Conservation (phyloP, 164 flowering plant genomes). For the Magnolia kwangsiensis region DNA sequence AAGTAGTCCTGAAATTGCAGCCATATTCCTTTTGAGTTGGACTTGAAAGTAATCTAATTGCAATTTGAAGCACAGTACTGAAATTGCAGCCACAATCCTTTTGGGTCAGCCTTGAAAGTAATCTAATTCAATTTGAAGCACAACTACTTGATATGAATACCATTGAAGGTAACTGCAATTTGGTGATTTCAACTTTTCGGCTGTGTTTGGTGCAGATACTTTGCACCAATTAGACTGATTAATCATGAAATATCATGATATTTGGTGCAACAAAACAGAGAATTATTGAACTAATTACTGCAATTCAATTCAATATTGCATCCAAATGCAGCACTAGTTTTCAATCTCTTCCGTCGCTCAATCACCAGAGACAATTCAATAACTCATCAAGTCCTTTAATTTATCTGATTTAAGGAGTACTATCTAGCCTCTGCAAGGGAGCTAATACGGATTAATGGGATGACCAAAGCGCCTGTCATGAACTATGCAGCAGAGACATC, state of each 20-base stretch:
- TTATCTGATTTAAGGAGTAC: conserved; percentile 38
- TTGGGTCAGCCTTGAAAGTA: not conserved
- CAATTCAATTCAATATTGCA: not conserved
- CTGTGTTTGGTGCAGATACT: too few species aligned
- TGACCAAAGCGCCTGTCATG: conserved; percentile 87
- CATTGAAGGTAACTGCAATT: too few species aligned
- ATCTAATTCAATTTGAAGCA: too few species aligned
- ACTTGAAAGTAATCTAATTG: not conserved
- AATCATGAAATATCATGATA: too few species aligned
- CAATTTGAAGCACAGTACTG: too few species aligned
- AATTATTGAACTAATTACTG: not conserved
- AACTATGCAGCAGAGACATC: conserved; percentile 80
- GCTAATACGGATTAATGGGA: conserved; percentile 76
- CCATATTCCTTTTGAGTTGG: not conserved
- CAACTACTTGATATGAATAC: too few species aligned
- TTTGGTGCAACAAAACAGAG: too few species aligned
- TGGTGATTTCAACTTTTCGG: too few species aligned
- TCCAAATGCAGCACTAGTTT: not conserved
- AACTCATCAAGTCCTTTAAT: not conserved
- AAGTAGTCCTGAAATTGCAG: not conserved
- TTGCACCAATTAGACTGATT: too few species aligned
- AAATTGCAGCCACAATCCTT: not conserved
- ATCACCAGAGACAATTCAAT: not conserved
- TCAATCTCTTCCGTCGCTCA: not conserved
- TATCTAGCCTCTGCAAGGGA: conserved; percentile 71